Evolutionary conservation across 1,139 yeast species (phyloP).

Genomic region (Pichia sp.): DNA sequence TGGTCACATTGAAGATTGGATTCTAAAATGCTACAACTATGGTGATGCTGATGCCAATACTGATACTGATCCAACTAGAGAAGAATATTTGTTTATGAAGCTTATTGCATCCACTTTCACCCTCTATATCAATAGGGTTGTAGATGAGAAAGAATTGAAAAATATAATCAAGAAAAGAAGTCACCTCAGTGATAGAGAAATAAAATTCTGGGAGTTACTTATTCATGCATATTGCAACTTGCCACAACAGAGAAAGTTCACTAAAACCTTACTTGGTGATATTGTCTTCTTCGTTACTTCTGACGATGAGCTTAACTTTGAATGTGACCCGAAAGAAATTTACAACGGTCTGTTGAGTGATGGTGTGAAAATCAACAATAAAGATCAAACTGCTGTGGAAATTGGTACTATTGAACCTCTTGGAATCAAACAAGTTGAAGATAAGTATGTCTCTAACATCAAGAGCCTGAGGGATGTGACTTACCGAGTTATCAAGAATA

Average conservation of each 20-base stretch:
- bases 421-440: slow-evolving; percentile 64
- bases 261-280: slow-evolving; percentile 50
- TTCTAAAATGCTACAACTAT: slow-evolving; percentile 43
- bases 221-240: slow-evolving; percentile 51
- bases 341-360: slow-evolving; percentile 36
- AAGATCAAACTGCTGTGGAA: slow-evolving; percentile 24
- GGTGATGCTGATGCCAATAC: slow-evolving; percentile 14
- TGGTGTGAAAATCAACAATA: not conserved
- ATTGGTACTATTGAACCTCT: slow-evolving; percentile 49
- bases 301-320: slow-evolving; percentile 59
- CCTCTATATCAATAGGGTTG: slow-evolving; percentile 14
- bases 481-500: slow-evolving; percentile 46
- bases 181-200: slow-evolving; percentile 25
- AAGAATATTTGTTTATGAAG: slow-evolving; percentile 65
- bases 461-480: slow-evolving; percentile 68
- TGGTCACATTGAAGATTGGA: slow-evolving; percentile 32
- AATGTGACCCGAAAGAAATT: slow-evolving; percentile 72
- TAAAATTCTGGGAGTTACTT: slow-evolving; percentile 40
- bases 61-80: slow-evolving; percentile 42
- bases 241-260: slow-evolving; percentile 51
- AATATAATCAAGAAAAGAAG: slow-evolving; percentile 26
- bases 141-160: slow-evolving; percentile 17
- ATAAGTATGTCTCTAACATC: slow-evolving; percentile 63
- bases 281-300: slow-evolving; percentile 37
- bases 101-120: slow-evolving; percentile 34